These are phyloP conservation scores for Cryphonectria nitschkei DNA, from an alignment of 2,329 filamentous ascomycete genomes.

Conservation along the genomic window DNA sequence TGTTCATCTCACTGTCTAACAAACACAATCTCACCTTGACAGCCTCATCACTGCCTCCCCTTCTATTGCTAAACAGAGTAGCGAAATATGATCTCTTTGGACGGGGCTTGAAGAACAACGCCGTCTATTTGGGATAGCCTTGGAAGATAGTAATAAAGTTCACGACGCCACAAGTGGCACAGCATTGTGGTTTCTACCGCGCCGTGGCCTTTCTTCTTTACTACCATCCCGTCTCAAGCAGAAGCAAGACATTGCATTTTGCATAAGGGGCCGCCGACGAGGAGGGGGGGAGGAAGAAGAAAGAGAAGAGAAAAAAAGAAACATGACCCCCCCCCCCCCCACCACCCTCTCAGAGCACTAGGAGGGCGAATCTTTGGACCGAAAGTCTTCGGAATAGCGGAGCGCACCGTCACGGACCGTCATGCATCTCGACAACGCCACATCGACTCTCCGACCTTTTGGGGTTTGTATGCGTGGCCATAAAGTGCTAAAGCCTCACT, in stretches of 20 bases:
- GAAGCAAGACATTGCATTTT: background rate
- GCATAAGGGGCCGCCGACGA: background rate
- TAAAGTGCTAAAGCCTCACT: background rate
- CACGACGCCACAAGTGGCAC: slow-evolving; percentile 15
- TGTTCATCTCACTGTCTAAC: background rate
- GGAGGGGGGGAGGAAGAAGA: too few relatives aligned
- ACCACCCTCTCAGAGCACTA: too few relatives aligned
- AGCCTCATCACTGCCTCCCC: background rate
- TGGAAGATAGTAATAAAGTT: background rate
- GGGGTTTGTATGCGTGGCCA: background rate
- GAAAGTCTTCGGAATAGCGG: slow-evolving; percentile 12
- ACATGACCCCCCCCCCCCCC: background rate
- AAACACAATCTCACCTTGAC: background rate
- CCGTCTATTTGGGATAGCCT: background rate
- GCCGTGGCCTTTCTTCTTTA: background rate
- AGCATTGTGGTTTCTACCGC: background rate
- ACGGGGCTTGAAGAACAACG: background rate
- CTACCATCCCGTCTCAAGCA: background rate
- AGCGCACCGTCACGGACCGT: background rate
- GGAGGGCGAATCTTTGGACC: background rate
- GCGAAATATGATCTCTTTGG: background rate
- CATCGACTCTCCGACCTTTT: background rate
- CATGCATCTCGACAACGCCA: background rate
- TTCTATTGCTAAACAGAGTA: background rate
- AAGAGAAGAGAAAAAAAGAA: background rate